Evolutionary conservation across 164 flowering plant genomes (phyloP).

Genomic region (Tinospora cordifolia): DNA sequence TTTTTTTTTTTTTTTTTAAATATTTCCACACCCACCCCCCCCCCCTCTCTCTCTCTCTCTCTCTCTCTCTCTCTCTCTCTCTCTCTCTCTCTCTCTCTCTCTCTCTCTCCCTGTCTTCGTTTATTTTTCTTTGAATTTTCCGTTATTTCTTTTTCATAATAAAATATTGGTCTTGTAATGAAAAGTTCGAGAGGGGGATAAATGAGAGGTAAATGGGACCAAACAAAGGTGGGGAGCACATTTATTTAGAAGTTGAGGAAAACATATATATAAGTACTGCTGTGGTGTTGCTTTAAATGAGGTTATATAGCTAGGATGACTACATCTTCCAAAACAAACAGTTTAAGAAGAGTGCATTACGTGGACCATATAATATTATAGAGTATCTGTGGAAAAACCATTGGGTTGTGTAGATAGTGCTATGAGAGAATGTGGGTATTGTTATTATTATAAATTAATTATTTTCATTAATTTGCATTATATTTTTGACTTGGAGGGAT

Average conservation of each 20-base stretch:
- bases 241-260: slow-evolving; percentile 46
- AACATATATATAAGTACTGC: slow-evolving; percentile 11
- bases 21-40: too few relatives aligned
- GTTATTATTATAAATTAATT: too few relatives aligned
- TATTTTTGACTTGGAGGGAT: slow-evolving; percentile 4
- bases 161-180: neutral
- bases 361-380: slow-evolving; percentile 29
- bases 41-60: too few relatives aligned
- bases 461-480: neutral
- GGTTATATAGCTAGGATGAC: slow-evolving; percentile 25
- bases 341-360: slow-evolving; percentile 15
- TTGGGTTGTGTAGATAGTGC: slow-evolving; percentile 46
- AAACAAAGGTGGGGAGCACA: slow-evolving; percentile 66
- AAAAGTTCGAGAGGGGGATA: slow-evolving; percentile 3
- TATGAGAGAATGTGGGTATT: slow-evolving; percentile 10
- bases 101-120: slow-evolving; percentile 10
- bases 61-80: too few relatives aligned
- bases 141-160: slow-evolving; percentile 12
- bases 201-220: slow-evolving; percentile 23
- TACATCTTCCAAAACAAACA: slow-evolving; percentile 33
- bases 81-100: too few relatives aligned
- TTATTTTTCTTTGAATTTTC: slow-evolving; percentile 13
- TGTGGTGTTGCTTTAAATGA: slow-evolving; percentile 21
- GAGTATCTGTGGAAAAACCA: slow-evolving; percentile 18
- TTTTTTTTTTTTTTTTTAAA: too few relatives aligned